Evolutionary conservation across 495 filamentous ascomycete species (phyloP).

Genomic region (Tuber aestivum): DNA sequence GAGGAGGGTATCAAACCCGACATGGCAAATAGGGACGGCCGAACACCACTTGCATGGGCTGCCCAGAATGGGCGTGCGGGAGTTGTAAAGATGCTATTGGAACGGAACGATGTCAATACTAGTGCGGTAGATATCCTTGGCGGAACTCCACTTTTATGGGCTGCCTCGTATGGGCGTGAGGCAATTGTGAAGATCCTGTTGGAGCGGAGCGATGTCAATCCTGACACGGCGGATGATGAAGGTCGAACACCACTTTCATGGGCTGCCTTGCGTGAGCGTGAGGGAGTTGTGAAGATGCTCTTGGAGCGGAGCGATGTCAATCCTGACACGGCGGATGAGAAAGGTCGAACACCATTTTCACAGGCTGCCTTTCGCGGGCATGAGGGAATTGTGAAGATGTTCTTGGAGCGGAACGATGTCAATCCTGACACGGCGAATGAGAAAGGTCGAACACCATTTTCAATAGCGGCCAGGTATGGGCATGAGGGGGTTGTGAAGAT

Average conservation of each 20-base stretch:
- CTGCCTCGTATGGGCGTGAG: constrained; percentile 44
- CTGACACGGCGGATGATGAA: constrained; percentile 11
- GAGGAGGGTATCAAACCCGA: constrained; percentile 39
- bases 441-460: too few species aligned
- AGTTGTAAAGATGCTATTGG: constrained; percentile 37
- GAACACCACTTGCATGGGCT: constrained; percentile 42
- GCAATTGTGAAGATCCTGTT: constrained; percentile 36
- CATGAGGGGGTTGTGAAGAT: too few species aligned
- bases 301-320: constrained; percentile 27
- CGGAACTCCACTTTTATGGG: constrained; percentile 44
- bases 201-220: constrained; percentile 6
- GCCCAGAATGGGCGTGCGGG: constrained; percentile 35
- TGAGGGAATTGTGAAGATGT: constrained; percentile 27
- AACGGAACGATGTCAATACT: constrained; percentile 14
- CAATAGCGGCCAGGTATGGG: too few species aligned
- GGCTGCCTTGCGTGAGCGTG: too few species aligned
- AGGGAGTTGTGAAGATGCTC: background rate
- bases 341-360: constrained; percentile 39
- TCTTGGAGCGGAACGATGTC: constrained; percentile 28
- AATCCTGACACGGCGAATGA: constrained; percentile 22
- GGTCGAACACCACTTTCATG: constrained; percentile 34
- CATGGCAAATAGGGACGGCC: constrained; percentile 5
- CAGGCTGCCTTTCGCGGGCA: constrained; percentile 40
- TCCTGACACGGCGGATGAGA: constrained; percentile 15
- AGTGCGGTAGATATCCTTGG: constrained; percentile 27